Evolutionary conservation across 2,329 filamentous ascomycete species (phyloP), one percentile per base, ranked within the genome.

Genomic region (Hypoxylon sp.): DNA sequence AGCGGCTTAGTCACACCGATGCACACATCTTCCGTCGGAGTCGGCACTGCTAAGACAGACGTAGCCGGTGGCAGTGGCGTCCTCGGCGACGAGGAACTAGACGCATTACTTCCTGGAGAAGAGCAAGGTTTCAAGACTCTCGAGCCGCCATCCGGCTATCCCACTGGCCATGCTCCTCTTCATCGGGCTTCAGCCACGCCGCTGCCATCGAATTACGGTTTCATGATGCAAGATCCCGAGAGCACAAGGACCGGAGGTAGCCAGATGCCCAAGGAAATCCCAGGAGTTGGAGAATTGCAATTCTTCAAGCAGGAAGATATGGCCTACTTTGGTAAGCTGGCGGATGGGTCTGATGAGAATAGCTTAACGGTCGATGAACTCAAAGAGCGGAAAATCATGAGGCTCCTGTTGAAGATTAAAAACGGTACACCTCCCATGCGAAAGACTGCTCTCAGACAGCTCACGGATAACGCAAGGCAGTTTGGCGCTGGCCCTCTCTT

Each of bases 281-380:
- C 95, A 3, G 95, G 95, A 39, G 93, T 99, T 51, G 94, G 94
- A 39, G 95, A 99, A 76, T 81, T 99, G 53, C 94, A 97, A 70
- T 99, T 98, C 77, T 97, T 99, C 85, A 99, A 99, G 80, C 88
- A 93, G 1, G 95, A 99, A 77, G 95, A 99, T 78, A 97, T 98
- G 93, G 90, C 92, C 39, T 99, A 99, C 80, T 99, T 99, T 74
- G 94, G 94, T 62, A 98, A 99, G 82, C 87, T 99, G 41, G 94
- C 97, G 20, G 95, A 99, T 75, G 93, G 92, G 37, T 91, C 91
- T 24, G 93, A 98, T 71, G 95, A 99, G 79, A 96, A 94, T 71
- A 85, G 89, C 20, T 87, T 99, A 79, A 94, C 90, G 19, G 93
- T 99, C 8, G 95, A 99, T 50, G 94, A 99, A 74, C 81, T 99